A percentile compares a stretch with the other conserved stretches of the same genome.
Conservation (phyloP, 305 asterid species). For the Nicotiana rustica region DNA sequence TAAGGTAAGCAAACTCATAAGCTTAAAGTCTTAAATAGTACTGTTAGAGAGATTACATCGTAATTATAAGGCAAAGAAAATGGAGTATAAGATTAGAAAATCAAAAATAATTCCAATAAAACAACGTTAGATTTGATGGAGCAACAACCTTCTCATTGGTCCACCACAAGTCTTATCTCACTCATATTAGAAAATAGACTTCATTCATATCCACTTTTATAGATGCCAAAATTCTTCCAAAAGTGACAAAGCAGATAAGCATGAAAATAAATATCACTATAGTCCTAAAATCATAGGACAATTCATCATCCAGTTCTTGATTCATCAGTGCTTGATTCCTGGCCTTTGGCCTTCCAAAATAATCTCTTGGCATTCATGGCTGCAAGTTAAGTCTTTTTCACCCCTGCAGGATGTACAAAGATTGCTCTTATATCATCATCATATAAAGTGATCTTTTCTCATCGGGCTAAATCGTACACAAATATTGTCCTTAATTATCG, state of each 20-base stretch:
- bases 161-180: background rate
- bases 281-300: background rate
- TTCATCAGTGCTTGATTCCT: background rate
- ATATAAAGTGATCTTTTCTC: background rate
- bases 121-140: background rate
- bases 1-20: no score
- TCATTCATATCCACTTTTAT: conserved; percentile 5
- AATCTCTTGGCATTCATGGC: conserved; percentile 78
- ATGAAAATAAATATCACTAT: background rate
- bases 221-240: background rate
- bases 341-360: conserved; percentile 45
- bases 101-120: background rate
- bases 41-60: background rate
- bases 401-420: conserved; percentile 54
- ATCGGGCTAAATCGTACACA: no score
- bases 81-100: background rate
- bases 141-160: background rate
- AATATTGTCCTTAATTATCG: no score
- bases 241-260: background rate
- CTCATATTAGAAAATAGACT: background rate
- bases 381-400: conserved; percentile 63
- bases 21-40: no score
- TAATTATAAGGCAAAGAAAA: background rate
- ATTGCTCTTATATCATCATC: no score
- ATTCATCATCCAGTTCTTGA: background rate